Evolutionary conservation across 441 rosid species (phyloP), one percentile per base, ranked within the genome.

Genomic region (Isatis lusitanica): DNA sequence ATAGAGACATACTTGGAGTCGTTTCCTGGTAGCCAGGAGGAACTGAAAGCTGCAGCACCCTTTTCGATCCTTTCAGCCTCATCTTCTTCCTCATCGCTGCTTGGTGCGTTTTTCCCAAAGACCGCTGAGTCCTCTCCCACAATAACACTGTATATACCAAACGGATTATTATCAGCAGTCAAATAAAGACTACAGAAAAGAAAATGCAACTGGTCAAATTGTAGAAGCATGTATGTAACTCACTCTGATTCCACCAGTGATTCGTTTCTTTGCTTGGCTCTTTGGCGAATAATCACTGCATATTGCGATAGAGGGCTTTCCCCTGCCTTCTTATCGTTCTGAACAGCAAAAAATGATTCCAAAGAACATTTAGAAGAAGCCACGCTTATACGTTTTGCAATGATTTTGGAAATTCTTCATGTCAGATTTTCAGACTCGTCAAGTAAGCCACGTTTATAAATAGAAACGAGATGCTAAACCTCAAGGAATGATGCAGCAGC

Each of bases 201-300:
- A 9, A 17, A 2, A 18, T 38, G 36, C 31, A 74, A 74, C 42
- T 48, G 39, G 26, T 24, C 42, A 12, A 52, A 17, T 28, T 6
- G 11, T 11, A 66, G 62, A 40, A 40, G 63, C 7, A 21, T 21
- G 24, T 2, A 28, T 75, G 58, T 12, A 31, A 64, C 43, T 56
- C 63, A 95, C 99, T 96, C 91, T 76, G 99, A 93, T 82, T 90
- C 95, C 76, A 66, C 83, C 87, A 95, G 70, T 2, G 91, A 85
- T 53, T 86, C 87, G 4, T 70, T 85, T 80, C 92, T 85, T 80
- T 90, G 87, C 67, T 80, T 83, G 28, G 96, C 92, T 85, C 87
- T 83, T 84, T 84, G 82, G 5, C 81, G 88, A 13, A 91, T 68
- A 42, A 73, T 80, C 40, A 43, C 65, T 26, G 82, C 92, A 62